Base-by-base conservation (phyloP, 352 stramenopile species). In the Phytophthora tubulina region DNA sequence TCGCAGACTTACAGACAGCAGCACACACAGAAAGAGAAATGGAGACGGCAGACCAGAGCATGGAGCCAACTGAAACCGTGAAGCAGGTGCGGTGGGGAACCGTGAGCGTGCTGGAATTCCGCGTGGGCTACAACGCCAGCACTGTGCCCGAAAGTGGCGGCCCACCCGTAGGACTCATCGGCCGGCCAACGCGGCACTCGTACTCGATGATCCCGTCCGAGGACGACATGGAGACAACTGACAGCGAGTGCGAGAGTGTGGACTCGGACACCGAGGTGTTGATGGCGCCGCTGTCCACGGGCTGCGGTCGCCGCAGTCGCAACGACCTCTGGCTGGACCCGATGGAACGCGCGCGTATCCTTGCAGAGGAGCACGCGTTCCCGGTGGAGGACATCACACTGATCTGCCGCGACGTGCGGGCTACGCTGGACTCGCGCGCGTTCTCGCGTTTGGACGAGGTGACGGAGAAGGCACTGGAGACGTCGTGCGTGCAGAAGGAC, bases 291-390 rank as follows among this genome's bases (percentile, higher is more conserved):
- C 13, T 48, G 57, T 13, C 53, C 21, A 55, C 53, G 32, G 42
- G 53, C 30, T 44, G 21, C 31, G 11, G 27, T 17, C 57, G 74
- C 6, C 73, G 70, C 15, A 65, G 54, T 21, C 59, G 56, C 36
- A 80, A 74, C 38, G 77, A 85, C 1, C 55, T 86, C 32, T 90
- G 82, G 82, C 54, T 90, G 48, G 76, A 78, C 52, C 82, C 82
- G 9, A 76, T 85, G 53, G 77, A 85, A 45, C 77, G 82, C 38
- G 82, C 72, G n/a, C 73, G 68, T 21, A 75, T 85, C 33, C 54
- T 90, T 32, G 68, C 41, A n/a, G 56, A 84, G 31, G 55, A 80
- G 3, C 71, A 82, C 51, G 49, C 52, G 10, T 80, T 86, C 52
- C 30, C 64, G 2, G 31, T 81, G 15, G 78, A 81, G 21, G 79